phyloP scores from a whole-genome alignment of 495 filamentous ascomycete species.

The Podospora anserina region DNA sequence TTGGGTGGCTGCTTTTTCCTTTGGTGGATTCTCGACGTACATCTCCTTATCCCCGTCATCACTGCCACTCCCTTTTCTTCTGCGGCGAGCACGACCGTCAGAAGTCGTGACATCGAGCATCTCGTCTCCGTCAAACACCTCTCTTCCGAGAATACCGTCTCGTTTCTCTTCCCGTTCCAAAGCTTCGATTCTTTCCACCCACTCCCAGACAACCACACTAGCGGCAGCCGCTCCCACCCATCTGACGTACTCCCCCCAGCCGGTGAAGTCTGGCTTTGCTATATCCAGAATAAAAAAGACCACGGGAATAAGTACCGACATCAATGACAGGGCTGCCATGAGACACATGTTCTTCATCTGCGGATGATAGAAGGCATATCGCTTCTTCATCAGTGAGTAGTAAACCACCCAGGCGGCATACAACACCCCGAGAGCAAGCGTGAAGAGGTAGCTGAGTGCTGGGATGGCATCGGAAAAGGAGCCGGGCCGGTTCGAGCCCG shows the following conservation, averaged over 20 bases:
- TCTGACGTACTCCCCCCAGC: slow-evolving; percentile 95
- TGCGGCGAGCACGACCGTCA: slow-evolving; percentile 37
- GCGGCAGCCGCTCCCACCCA: slow-evolving; percentile 97
- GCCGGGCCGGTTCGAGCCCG: slow-evolving; percentile 58
- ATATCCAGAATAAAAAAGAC: slow-evolving; percentile 97
- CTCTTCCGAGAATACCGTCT: slow-evolving; percentile 88
- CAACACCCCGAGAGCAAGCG: slow-evolving; percentile 79
- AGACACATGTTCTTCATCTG: slow-evolving; percentile 90
- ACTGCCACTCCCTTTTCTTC: slow-evolving; percentile 27
- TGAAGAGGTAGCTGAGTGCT: slow-evolving; percentile 90
- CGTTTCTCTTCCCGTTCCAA: slow-evolving; percentile 94
- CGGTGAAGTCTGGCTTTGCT: slow-evolving; percentile 76
- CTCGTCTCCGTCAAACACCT: slow-evolving; percentile 96
- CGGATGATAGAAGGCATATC: slow-evolving; percentile 89
- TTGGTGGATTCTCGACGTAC: slow-evolving; percentile 13
- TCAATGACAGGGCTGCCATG: slow-evolving; percentile 74
- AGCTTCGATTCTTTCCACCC: slow-evolving; percentile 98
- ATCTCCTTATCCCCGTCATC: slow-evolving; percentile 30
- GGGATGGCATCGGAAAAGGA: slow-evolving; percentile 85
- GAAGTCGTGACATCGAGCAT: slow-evolving; percentile 74
- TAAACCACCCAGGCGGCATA: slow-evolving; percentile 97
- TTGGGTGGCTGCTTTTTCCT: slow-evolving; percentile 21
- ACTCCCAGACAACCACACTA: slow-evolving; percentile 98
- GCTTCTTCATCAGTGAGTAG: slow-evolving; percentile 86
- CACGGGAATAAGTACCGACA: slow-evolving; percentile 80